A percentile compares a stretch with the other conserved stretches of the same genome.
These are phyloP conservation scores for Podaxis pistillaris DNA, from an alignment of 768 basidiomycete genomes.

Conservation along the genomic window DNA sequence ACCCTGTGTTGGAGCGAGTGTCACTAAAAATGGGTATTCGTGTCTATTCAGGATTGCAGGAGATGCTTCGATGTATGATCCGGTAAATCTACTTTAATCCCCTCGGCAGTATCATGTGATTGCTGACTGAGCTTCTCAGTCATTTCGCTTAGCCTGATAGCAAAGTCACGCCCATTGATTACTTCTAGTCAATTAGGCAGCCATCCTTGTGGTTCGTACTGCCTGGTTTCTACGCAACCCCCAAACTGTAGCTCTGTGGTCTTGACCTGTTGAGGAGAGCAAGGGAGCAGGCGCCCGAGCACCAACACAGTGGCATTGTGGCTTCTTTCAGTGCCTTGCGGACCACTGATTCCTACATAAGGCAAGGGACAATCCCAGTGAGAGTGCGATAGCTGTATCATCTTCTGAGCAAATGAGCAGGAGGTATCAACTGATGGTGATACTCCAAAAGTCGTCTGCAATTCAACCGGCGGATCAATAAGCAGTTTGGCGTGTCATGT, in stretches of 20 bases:
- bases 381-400: neutral
- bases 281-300: neutral
- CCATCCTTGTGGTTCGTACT: neutral
- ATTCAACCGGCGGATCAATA: conserved; percentile 8
- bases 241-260: neutral
- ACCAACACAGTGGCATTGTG: neutral
- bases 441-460: neutral
- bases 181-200: neutral
- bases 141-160: neutral
- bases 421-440: neutral
- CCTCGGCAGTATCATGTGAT: neutral
- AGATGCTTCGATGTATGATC: neutral
- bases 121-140: neutral
- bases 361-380: neutral
- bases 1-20: neutral
- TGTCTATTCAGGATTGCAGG: neutral
- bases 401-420: conserved; percentile 13
- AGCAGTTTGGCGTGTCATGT: neutral
- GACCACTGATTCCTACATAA: neutral
- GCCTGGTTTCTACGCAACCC: neutral
- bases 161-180: neutral
- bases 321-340: neutral
- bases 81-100: neutral
- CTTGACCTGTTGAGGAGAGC: conserved; percentile 1
- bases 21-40: neutral